Base-by-base conservation (phyloP, 495 filamentous ascomycete genomes). In the Friedmanniomyces simplex region DNA sequence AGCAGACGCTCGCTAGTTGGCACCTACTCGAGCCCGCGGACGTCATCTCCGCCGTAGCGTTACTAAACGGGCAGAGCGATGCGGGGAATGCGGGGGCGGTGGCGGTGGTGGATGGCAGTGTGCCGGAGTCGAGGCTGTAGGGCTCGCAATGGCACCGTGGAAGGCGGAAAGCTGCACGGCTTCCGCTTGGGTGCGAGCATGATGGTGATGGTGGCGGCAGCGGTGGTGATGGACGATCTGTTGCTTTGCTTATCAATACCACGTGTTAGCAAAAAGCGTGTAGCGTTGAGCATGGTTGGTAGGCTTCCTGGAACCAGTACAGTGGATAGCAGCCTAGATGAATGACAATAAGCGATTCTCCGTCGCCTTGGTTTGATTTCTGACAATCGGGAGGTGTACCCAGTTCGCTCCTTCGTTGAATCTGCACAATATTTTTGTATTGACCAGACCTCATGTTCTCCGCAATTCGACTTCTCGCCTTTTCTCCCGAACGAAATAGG, bases 1-100 rank as follows among this genome's bases (percentile, higher is more conserved):
- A 95, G 73, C 80, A 86, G 61, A 97, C 91, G 1, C 74, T 88
- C 25, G 91, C 91, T 12, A 80, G 80, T 50, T 96, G 87, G 82
- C 89, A 95, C 64, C 74, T 97, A 3, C 74, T 91, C 12, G 89
- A 96, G 67, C 87, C 91, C 0, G 74, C 82, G 52, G 90, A 96
- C 69, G 89, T 97, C 39, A 83, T 97, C 48, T 82, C 85, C 55
- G 81, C 84, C 25, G 77, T 91, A 24, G 82, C 83, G 14, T 74
- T 89, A 50, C 79, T 96, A 5, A 80, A 79, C 62, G 79, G 71
- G 45, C 58, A 56, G 4, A 73, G 73, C 2, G 73, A 75, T 55
- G 71, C 69, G 14, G 73, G 72, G 34, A 75, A 80, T 43, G 60
- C 68, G 3, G 76, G 74, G 18, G 67, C 69, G 14, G 61, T 69